phyloP scores from a whole-genome alignment of 805 yeast species.

The Metschnikowia santaceciliae region DNA sequence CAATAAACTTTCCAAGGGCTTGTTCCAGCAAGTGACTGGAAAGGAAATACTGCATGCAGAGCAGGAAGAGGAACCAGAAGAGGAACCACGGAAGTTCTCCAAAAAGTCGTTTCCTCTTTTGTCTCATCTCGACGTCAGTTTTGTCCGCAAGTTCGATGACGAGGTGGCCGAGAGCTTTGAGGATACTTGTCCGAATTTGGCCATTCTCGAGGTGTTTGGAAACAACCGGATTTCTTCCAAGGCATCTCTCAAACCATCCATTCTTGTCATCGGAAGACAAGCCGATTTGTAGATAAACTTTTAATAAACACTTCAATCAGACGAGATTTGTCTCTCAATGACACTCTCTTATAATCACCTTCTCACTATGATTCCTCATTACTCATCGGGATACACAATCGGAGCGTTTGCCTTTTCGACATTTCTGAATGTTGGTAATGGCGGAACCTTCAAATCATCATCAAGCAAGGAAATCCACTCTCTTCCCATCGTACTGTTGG shows the following conservation, averaged over 20 bases:
- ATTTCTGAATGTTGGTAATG: conserved; percentile 56
- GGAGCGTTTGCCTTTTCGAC: conserved; percentile 58
- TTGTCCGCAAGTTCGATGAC: conserved; percentile 74
- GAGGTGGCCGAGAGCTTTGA: conserved; percentile 55
- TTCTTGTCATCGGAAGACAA: conserved; percentile 71
- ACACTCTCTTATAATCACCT: too few relatives aligned
- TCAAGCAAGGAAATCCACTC: conserved; percentile 21
- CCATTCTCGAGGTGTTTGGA: conserved; percentile 77
- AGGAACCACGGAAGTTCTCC: conserved; percentile 17
- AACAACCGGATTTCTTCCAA: conserved; percentile 60
- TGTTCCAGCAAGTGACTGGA: conserved; percentile 37
- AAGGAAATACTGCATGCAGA: too few relatives aligned
- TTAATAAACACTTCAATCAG: too few relatives aligned
- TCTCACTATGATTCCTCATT: neutral
- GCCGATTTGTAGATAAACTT: conserved; percentile 5
- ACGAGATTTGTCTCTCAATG: too few relatives aligned
- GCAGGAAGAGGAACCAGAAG: neutral
- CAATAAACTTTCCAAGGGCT: conserved; percentile 47
- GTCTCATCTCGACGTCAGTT: conserved; percentile 71
- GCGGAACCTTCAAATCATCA: conserved; percentile 21
- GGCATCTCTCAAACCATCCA: conserved; percentile 49
- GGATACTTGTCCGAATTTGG: conserved; percentile 56
- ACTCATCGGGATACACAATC: conserved; percentile 34
- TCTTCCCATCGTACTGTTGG: conserved; percentile 22
- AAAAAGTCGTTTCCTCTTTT: conserved; percentile 49